phyloP scores from a whole-genome alignment of 2,329 filamentous ascomycete genomes.

The Aspergillus bombycis region DNA sequence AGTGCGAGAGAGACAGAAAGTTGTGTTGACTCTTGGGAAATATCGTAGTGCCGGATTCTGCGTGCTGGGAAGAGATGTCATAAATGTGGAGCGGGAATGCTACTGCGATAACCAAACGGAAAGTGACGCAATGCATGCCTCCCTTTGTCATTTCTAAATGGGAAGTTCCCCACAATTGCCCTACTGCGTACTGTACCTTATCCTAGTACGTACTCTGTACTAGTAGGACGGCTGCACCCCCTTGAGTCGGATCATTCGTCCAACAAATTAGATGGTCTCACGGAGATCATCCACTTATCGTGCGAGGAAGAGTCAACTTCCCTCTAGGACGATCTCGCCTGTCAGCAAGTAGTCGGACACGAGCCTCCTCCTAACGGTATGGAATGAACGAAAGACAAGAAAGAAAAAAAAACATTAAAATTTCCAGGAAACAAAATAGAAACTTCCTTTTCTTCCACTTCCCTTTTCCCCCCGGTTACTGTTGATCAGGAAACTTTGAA shows the following conservation, averaged over 20 bases:
- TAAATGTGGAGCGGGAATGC: constrained; percentile 2
- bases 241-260: constrained; percentile 11
- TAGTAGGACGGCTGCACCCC: not conserved
- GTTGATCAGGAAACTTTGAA: not conserved
- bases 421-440: too few relatives aligned
- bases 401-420: too few relatives aligned
- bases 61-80: not conserved
- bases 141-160: not conserved
- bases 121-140: constrained; percentile 1
- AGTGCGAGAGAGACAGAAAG: not conserved
- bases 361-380: not conserved
- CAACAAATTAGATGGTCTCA: constrained; percentile 5
- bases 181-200: not conserved
- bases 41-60: not conserved
- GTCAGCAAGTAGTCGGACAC: not conserved
- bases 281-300: not conserved
- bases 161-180: not conserved
- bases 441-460: not conserved
- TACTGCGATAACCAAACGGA: not conserved
- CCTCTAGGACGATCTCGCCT: not conserved
- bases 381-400: too few relatives aligned
- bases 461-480: not conserved
- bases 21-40: not conserved
- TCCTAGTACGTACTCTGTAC: not conserved
- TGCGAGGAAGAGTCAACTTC: not conserved